Evolutionary conservation across 1,284 basidiomycete genomes (phyloP).

Genomic region (Mycena sp.): DNA sequence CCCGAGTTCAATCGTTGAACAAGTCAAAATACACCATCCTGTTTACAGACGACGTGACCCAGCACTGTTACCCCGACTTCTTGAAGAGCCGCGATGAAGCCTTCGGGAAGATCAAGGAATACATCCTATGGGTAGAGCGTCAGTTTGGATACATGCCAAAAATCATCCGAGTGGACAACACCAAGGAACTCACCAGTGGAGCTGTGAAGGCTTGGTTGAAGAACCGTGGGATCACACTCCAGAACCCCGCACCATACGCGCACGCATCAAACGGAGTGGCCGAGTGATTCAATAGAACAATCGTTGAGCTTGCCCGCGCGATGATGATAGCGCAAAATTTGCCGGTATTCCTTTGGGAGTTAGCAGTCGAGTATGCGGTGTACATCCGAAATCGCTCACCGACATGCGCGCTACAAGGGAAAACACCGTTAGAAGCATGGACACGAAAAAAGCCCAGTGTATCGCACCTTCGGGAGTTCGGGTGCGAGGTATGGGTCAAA

Average conservation of each 20-base stretch:
- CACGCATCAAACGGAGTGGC: conserved; percentile 44
- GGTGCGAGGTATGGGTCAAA: conserved; percentile 16
- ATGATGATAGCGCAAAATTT: conserved; percentile 34
- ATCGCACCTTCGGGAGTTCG: conserved; percentile 34
- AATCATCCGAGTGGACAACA: conserved; percentile 36
- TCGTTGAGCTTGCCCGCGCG: conserved; percentile 36
- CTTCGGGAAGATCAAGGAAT: conserved; percentile 20
- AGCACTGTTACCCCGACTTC: conserved; percentile 26
- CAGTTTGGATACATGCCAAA: conserved; percentile 25
- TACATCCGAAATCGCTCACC: conserved; percentile 33
- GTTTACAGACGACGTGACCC: conserved; percentile 32
- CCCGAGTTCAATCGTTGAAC: conserved; percentile 30
- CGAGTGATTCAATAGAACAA: conserved; percentile 38
- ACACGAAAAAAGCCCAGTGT: conserved; percentile 32
- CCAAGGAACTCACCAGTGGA: conserved; percentile 37
- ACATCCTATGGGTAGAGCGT: conserved; percentile 14
- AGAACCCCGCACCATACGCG: conserved; percentile 46
- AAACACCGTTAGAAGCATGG: conserved; percentile 34
- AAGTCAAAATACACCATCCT: conserved; percentile 29
- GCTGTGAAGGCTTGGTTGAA: conserved; percentile 27
- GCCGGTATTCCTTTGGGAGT: conserved; percentile 36
- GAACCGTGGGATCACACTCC: conserved; percentile 33
- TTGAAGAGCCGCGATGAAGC: conserved; percentile 32
- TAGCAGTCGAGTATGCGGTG: conserved; percentile 32
- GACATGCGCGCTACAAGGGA: conserved; percentile 27